Evolutionary conservation across 2,329 filamentous ascomycete species (phyloP).

Genomic region (Curvularia hawaiiensis): DNA sequence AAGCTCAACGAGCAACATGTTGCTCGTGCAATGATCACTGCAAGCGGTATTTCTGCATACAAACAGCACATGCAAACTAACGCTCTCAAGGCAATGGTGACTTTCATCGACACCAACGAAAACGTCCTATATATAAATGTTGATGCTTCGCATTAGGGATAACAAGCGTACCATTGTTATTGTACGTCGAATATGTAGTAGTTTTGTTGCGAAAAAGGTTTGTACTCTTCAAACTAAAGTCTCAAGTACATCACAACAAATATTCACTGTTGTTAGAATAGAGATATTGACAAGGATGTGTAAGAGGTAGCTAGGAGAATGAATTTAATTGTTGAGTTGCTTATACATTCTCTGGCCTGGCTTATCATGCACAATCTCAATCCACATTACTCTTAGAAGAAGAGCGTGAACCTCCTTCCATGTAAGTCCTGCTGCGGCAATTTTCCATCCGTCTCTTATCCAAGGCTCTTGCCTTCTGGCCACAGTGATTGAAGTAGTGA

Average conservation of each 20-base stretch:
- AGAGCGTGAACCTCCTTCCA: not conserved
- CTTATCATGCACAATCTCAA: not conserved
- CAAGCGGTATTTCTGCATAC: slow-evolving; percentile 47
- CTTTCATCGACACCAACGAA: slow-evolving; percentile 31
- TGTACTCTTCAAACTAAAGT: too few species aligned
- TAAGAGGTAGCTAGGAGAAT: too few species aligned
- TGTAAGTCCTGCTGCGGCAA: not conserved
- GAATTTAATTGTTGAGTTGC: not conserved
- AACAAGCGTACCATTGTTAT: too few species aligned
- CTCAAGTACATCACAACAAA: too few species aligned
- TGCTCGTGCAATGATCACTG: slow-evolving; percentile 41
- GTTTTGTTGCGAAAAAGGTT: too few species aligned
- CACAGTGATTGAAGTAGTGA: not conserved
- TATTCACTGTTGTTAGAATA: too few species aligned
- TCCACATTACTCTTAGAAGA: not conserved
- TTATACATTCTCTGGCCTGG: not conserved
- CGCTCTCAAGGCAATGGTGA: slow-evolving; percentile 53
- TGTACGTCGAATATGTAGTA: too few species aligned
- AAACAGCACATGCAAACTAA: slow-evolving; percentile 51
- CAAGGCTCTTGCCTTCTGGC: not conserved
- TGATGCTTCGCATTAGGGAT: too few species aligned
- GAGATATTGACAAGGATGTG: too few species aligned
- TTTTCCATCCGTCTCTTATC: not conserved
- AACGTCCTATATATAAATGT: too few species aligned
- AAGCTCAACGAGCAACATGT: slow-evolving; percentile 53